Conservation (phyloP, 768 basidiomycete species). For the Infundibulicybe gibba region DNA sequence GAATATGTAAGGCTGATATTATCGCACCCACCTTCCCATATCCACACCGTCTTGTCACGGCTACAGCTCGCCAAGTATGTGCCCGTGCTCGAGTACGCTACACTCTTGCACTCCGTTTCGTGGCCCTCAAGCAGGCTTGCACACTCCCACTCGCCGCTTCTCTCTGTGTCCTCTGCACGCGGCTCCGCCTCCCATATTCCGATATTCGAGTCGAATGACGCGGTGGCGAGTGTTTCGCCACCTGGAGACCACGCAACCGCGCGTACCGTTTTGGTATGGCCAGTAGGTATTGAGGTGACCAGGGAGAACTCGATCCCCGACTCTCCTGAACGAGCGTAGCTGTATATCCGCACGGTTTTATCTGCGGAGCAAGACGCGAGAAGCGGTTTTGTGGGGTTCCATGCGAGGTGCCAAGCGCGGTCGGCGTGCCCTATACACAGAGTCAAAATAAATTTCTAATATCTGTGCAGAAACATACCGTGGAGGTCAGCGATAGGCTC, state of each 20-base stretch:
- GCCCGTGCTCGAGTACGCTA: conserved; percentile 77
- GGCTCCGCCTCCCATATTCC: conserved; percentile 83
- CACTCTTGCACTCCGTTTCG: conserved; percentile 94
- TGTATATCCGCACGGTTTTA: conserved; percentile 85
- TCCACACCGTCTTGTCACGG: conserved; percentile 97
- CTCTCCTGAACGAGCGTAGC: conserved; percentile 41
- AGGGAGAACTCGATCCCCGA: conserved; percentile 40
- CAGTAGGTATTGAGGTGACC: conserved; percentile 70
- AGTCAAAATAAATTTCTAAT: neutral
- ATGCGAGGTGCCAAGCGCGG: conserved; percentile 83
- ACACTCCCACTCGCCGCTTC: conserved; percentile 78
- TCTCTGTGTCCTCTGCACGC: conserved; percentile 30
- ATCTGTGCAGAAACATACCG: conserved; percentile 12
- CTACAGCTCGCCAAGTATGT: conserved; percentile 90
- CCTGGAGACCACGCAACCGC: conserved; percentile 87
- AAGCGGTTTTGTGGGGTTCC: conserved; percentile 80
- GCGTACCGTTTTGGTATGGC: conserved; percentile 86
- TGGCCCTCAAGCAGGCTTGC: conserved; percentile 87
- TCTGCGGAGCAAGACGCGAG: conserved; percentile 95
- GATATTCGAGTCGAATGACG: conserved; percentile 91
- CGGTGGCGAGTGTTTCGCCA: conserved; percentile 83
- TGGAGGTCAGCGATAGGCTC: conserved; percentile 27
- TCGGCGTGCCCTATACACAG: conserved; percentile 64
- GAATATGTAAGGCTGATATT: conserved; percentile 3
- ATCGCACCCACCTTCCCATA: conserved; percentile 82